Conservation (phyloP, 176 grass and related monocot species). For the Elymus sibiricus region DNA sequence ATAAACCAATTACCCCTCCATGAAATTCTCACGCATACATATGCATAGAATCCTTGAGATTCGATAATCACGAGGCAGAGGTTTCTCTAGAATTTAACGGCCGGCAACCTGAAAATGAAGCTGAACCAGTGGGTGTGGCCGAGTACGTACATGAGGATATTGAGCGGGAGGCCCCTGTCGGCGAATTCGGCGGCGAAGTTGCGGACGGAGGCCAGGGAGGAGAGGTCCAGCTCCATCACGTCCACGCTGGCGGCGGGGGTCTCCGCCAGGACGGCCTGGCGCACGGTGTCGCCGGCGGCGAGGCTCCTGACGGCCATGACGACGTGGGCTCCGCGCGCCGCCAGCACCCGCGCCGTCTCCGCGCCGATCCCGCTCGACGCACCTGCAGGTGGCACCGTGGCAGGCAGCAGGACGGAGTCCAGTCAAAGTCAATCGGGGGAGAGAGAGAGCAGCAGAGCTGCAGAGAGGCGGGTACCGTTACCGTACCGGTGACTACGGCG, state of each 20-base stretch:
- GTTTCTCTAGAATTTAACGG: too few species aligned
- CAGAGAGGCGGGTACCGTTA: too few species aligned
- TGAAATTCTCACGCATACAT: too few species aligned
- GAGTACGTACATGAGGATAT: slow-evolving; percentile 65
- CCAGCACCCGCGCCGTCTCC: slow-evolving; percentile 70
- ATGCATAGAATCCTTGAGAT: too few species aligned
- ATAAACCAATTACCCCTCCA: too few species aligned
- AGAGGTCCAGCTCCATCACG: slow-evolving; percentile 83
- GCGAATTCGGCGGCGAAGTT: slow-evolving; percentile 64
- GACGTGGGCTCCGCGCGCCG: slow-evolving; percentile 71
- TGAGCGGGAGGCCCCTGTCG: slow-evolving; percentile 53
- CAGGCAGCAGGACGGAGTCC: too few species aligned
- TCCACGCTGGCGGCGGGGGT: slow-evolving; percentile 48
- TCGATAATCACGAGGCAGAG: too few species aligned
- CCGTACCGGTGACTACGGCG: too few species aligned
- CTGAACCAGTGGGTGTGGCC: background rate
- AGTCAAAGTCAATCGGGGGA: too few species aligned
- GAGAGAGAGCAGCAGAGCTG: too few species aligned
- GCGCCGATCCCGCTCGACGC: slow-evolving; percentile 86
- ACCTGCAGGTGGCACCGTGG: slow-evolving; percentile 36
- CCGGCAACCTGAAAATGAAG: background rate
- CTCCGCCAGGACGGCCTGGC: slow-evolving; percentile 44
- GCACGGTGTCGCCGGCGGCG: slow-evolving; percentile 38
- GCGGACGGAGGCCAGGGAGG: slow-evolving; percentile 68
- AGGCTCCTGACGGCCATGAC: slow-evolving; percentile 72